phyloP scores from a whole-genome alignment of 2,329 filamentous ascomycete species.

The Aspergillus pseudonomiae region DNA sequence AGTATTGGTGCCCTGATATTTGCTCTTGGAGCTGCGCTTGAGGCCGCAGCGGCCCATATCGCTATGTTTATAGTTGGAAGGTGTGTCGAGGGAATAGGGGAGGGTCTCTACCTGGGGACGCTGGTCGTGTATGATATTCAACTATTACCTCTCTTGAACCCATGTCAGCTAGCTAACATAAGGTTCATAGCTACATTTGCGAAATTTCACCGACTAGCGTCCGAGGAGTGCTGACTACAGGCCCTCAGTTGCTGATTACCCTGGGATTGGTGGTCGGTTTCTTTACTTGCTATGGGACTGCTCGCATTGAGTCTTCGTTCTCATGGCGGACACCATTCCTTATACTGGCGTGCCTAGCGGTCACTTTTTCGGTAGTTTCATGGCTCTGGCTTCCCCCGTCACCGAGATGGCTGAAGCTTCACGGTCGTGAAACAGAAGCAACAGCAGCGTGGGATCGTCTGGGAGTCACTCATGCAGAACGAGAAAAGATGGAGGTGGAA shows the following conservation, averaged over 20 bases:
- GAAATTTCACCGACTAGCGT: constrained; percentile 60
- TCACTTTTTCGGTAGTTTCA: constrained; percentile 40
- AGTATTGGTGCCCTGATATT: constrained; percentile 57
- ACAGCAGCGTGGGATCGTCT: constrained; percentile 45
- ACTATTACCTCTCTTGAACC: constrained; percentile 4
- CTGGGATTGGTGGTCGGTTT: constrained; percentile 59
- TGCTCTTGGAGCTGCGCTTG: constrained; percentile 55
- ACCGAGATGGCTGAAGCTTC: constrained; percentile 59
- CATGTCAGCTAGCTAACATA: constrained; percentile 37
- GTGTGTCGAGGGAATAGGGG: constrained; percentile 59
- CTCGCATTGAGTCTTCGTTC: constrained; percentile 49
- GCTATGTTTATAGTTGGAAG: constrained; percentile 60
- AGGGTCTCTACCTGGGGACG: constrained; percentile 62
- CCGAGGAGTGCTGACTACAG: constrained; percentile 55
- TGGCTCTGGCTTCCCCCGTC: constrained; percentile 57
- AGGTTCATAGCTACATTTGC: constrained; percentile 50
- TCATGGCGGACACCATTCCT: constrained; percentile 62
- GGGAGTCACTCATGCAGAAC: constrained; percentile 49
- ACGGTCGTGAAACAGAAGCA: constrained; percentile 54
- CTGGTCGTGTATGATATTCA: constrained; percentile 48
- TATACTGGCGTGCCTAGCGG: constrained; percentile 48
- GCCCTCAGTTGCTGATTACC: constrained; percentile 57
- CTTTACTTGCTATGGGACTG: constrained; percentile 63
- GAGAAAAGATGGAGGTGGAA: constrained; percentile 52
- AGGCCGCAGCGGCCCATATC: constrained; percentile 53